These are phyloP conservation scores for Daldinia vernicosa DNA, from an alignment of 495 filamentous ascomycete genomes.

Conservation along the genomic window DNA sequence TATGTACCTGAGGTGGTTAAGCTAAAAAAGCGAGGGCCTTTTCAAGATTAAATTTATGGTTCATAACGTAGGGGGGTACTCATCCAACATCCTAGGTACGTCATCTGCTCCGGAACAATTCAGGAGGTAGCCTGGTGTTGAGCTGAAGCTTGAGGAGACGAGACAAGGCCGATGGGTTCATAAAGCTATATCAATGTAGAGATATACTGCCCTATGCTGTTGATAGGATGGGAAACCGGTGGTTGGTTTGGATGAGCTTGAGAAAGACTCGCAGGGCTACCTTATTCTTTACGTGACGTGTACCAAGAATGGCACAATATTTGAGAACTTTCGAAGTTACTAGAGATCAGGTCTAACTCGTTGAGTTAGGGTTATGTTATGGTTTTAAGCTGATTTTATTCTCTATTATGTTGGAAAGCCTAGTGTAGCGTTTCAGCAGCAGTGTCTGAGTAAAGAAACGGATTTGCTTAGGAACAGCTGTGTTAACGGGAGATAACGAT, in stretches of 20 bases:
- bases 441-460: no score
- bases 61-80: not conserved
- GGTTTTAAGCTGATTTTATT: not conserved
- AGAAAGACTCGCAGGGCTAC: conserved; percentile 75
- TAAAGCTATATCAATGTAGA: conserved; percentile 72
- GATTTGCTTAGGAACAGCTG: no score
- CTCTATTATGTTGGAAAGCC: no score
- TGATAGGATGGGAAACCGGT: conserved; percentile 58
- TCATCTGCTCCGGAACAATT: conserved; percentile 53
- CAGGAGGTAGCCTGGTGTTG: conserved; percentile 64
- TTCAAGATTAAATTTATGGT: not conserved
- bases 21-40: no score
- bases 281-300: not conserved
- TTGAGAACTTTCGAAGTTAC: not conserved
- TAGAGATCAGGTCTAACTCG: not conserved
- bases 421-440: no score
- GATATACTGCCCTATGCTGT: conserved; percentile 81
- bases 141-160: conserved; percentile 70
- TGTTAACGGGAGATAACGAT: no score
- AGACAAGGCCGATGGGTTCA: conserved; percentile 74
- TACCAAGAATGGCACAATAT: not conserved
- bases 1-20: no score
- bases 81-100: not conserved
- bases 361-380: no score
- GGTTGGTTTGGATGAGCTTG: conserved; percentile 56